Evolutionary conservation across 306 rosid species (phyloP).

Genomic region (Comarum palustre): DNA sequence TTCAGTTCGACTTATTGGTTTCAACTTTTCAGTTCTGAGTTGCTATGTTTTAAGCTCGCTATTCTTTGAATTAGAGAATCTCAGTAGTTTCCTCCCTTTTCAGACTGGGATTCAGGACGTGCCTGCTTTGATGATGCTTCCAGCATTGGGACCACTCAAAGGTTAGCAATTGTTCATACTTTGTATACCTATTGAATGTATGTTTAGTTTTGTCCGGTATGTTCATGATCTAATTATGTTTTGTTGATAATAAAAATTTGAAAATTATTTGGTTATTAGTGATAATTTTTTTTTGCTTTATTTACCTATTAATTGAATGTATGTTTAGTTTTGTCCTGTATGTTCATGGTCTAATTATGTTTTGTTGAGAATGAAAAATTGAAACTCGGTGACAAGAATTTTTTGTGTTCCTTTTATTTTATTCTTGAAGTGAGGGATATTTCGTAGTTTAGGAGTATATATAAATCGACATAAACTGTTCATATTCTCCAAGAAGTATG

Average conservation of each 20-base stretch:
- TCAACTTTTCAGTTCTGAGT: neutral
- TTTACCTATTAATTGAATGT: neutral
- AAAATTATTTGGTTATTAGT: neutral
- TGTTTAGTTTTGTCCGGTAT: slow-evolving; percentile 9
- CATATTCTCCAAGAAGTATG: slow-evolving; percentile 16
- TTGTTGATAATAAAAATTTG: neutral
- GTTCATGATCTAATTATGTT: neutral
- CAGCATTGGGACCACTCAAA: slow-evolving; percentile 35
- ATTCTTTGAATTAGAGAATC: neutral
- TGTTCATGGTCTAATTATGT: neutral
- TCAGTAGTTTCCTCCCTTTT: neutral
- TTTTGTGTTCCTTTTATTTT: too few relatives aligned
- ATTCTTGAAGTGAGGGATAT: neutral
- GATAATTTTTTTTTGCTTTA: neutral
- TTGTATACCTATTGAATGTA: neutral
- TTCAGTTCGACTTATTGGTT: neutral
- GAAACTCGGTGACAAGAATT: too few relatives aligned
- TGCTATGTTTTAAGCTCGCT: neutral
- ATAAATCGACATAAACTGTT: neutral
- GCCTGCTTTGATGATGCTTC: slow-evolving; percentile 44
- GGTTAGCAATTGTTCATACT: slow-evolving; percentile 32
- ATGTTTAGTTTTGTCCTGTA: slow-evolving; percentile 2
- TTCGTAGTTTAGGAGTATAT: neutral
- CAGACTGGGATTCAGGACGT: slow-evolving; percentile 50
- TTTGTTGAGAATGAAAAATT: neutral